Evolutionary conservation across 2,329 filamentous ascomycete genomes (phyloP), one percentile per base, ranked within the genome.

Genomic region (Fusarium stilboides): DNA sequence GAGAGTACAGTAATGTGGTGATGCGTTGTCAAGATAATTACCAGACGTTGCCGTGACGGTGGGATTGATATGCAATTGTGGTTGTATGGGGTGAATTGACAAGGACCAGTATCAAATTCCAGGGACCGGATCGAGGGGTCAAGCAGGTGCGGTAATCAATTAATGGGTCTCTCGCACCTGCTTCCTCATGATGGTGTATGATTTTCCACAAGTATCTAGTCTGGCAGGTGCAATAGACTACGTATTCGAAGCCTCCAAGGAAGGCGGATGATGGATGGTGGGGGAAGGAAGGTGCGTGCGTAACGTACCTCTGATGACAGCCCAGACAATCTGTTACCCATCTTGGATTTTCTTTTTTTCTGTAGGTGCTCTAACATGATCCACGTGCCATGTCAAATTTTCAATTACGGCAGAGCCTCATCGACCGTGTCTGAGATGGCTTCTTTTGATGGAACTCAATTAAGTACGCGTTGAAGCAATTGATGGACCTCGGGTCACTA

Each of bases 21-120:
- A 85, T 85, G 82, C 80, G 84, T 85, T 86, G 84, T 85, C 84
- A 86, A 79, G 74, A 76, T 73, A 69, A 75, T 65, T 65, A 69
- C 78, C 76, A 80, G 67, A 78, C 62, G 60, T 78, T 75, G 65
- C 47, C 40, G 73, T 75, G 74, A 77, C 58, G 59, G 63, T 65
- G 67, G 69, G 69, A 73, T 66, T 61, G 65, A 68, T 43, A 62
- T 64, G 54, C 57, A 66, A 72, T 58, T 51, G 57, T 56, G 55
- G 45, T 33, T 45, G 66, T 56, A 55, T 58, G 49, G 62, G 62
- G 57, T 45, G 34, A 34, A 59, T 42, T 46, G 50, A 64, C 56
- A 58, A 69, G 59, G 66, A 60, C 40, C 55, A 47, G 53, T 45
- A 55, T 34, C 49, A 43, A 51, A 63, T 68, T 54, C 65, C 57